A percentile compares a stretch with the other conserved stretches of the same genome.
Evolutionary conservation across 192 early-diverging fungal genomes (phyloP).

Genomic region (Umbelopsis sp.): DNA sequence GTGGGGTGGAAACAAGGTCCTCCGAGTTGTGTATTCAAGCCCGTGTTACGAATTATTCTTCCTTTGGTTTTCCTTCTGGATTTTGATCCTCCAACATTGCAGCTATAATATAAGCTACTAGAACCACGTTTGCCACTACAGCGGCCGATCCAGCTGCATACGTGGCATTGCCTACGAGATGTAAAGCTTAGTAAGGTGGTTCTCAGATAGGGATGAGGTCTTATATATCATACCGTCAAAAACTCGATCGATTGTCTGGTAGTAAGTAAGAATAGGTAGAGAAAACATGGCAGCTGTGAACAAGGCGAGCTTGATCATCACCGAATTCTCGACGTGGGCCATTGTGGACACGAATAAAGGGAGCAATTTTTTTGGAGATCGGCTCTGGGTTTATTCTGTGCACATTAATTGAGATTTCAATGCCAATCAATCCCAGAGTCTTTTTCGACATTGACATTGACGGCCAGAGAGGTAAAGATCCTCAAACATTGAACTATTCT

Average conservation of each 20-base stretch:
- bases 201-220: background rate
- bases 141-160: slow-evolving; percentile 57
- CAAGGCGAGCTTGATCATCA: slow-evolving; percentile 41
- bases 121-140: slow-evolving; percentile 48
- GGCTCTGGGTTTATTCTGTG: background rate
- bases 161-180: slow-evolving; percentile 46
- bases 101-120: slow-evolving; percentile 44
- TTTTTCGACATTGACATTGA: slow-evolving; percentile 66
- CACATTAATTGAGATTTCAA: slow-evolving; percentile 1
- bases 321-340: slow-evolving; percentile 8
- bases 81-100: slow-evolving; percentile 45
- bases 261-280: slow-evolving; percentile 46
- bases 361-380: slow-evolving; percentile 3
- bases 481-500: too few relatives aligned
- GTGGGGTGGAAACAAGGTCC: background rate
- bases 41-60: background rate
- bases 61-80: slow-evolving; percentile 6
- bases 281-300: slow-evolving; percentile 46
- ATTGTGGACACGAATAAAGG: slow-evolving; percentile 1
- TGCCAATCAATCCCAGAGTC: slow-evolving; percentile 55
- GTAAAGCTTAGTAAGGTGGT: background rate
- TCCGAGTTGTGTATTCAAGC: background rate
- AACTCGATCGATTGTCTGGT: slow-evolving; percentile 32
- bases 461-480: slow-evolving; percentile 42
- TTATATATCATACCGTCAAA: slow-evolving; percentile 41